A percentile compares a stretch with the other conserved stretches of the same genome.
These are phyloP conservation scores for Harringtonia aguacate DNA, from an alignment of 2,329 filamentous ascomycete species.

Conservation along the genomic window DNA sequence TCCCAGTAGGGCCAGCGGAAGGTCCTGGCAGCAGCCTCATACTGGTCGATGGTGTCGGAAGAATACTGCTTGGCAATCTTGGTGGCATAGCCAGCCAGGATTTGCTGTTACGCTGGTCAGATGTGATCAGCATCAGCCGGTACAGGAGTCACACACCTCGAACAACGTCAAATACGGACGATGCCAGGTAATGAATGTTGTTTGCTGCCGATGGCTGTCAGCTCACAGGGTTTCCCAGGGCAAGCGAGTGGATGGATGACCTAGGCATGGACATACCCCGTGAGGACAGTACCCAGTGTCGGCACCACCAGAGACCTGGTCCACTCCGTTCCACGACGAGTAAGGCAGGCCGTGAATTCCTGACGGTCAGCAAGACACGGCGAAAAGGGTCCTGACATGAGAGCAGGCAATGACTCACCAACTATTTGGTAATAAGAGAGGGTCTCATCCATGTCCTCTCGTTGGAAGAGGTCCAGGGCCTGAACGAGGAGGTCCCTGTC, in stretches of 20 bases:
- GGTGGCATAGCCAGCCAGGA: constrained; percentile 34
- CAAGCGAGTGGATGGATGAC: too few relatives aligned
- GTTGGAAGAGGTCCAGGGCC: constrained; percentile 32
- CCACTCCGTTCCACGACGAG: constrained; percentile 23
- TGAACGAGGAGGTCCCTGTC: constrained; percentile 38
- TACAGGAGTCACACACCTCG: constrained; percentile 29
- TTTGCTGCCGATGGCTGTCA: constrained; percentile 24
- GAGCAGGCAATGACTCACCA: constrained; percentile 21
- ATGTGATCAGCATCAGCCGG: background rate
- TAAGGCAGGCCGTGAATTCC: constrained; percentile 23
- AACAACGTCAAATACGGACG: constrained; percentile 42
- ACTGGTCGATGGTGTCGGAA: constrained; percentile 20
- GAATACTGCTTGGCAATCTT: constrained; percentile 34
- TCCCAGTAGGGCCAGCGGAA: constrained; percentile 45
- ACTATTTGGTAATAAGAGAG: constrained; percentile 39
- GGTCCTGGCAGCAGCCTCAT: constrained; percentile 31
- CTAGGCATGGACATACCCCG: constrained; percentile 26
- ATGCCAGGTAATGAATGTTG: constrained; percentile 44
- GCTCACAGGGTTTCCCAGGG: too few relatives aligned
- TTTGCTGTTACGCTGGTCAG: constrained; percentile 29
- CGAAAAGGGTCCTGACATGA: background rate
- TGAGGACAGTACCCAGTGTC: constrained; percentile 34
- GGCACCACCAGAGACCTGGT: constrained; percentile 21
- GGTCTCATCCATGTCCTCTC: constrained; percentile 26
- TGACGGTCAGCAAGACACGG: constrained; percentile 4